Base-by-base conservation (phyloP, 2,329 filamentous ascomycete species). In the Penicillium sp. region DNA sequence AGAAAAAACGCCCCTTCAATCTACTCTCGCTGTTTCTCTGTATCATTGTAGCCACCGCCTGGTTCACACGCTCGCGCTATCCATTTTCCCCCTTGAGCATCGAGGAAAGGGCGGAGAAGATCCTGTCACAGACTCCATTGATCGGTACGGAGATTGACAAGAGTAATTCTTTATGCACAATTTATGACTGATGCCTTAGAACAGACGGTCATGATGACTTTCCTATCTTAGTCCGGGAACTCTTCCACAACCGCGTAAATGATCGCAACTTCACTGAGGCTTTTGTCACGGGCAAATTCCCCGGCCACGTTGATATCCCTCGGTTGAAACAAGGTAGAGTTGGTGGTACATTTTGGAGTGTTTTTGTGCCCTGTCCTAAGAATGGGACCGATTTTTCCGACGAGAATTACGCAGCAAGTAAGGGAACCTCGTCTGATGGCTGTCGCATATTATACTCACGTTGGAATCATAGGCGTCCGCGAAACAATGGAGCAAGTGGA, bases 301-400 rank as follows among this genome's bases (percentile, higher is more conserved):
- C 72, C 0, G 81, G 81, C 4, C 90, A 97, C 64, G 88, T 94
- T 51, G 93, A 97, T 72, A 77, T 96, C 9, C 87, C 88, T 1
- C 85, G 92, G 5, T 81, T 96, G 47, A 81, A 83, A 36, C 74
- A 84, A 49, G 92, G 92, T 60, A 65, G 66, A 31, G 67, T 74
- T 5, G 92, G 92, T 39, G 93, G 92, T 54, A 87, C 90, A n/a
- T 97, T 97, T 72, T 97, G 92, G 93, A 92, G 88, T 70, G 91
- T 94, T 10, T 97, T 82, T 67, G 85, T 89, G 40, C 84, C 84
- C 0, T 97, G 92, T 69, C 92, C 92, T 0, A 72, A 75, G 11
- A 85, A 93, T 67, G 85, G 84, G 46, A 82, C 82, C 5, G 86
- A 95, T 73, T 92, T 90, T 68, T 89, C 88, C 0, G 83, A 92